Percentiles rank a stretch among this genome's conserved stretches.
These are phyloP conservation scores for Termitomyces sp. DNA, from an alignment of 768 basidiomycete species.

Conservation along the genomic window DNA sequence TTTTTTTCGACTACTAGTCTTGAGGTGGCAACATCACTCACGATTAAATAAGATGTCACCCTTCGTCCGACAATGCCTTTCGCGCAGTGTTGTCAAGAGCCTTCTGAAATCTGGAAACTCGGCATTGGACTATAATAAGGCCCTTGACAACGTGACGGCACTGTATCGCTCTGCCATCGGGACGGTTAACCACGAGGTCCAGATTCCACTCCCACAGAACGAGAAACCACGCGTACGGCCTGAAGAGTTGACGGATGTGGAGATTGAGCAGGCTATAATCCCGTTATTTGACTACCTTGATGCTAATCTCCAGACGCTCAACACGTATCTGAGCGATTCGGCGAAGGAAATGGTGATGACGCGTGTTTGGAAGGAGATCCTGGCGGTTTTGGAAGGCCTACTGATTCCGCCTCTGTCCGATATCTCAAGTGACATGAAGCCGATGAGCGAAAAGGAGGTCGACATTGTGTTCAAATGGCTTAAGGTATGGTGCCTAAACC, in stretches of 20 bases:
- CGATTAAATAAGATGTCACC: slow-evolving; percentile 73
- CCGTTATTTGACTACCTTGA: slow-evolving; percentile 97
- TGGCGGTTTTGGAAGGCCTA: slow-evolving; percentile 78
- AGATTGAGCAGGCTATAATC: slow-evolving; percentile 89
- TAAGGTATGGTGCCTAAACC: slow-evolving; percentile 46
- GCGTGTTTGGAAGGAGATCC: slow-evolving; percentile 93
- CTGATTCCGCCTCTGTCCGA: slow-evolving; percentile 90
- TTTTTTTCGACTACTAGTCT: slow-evolving; percentile 12
- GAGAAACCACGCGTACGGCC: slow-evolving; percentile 78
- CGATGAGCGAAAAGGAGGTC: slow-evolving; percentile 91
- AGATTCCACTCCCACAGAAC: slow-evolving; percentile 64
- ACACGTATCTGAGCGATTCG: slow-evolving; percentile 76
- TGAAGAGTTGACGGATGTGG: slow-evolving; percentile 83
- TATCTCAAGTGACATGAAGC: slow-evolving; percentile 81
- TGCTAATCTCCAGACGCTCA: slow-evolving; percentile 84
- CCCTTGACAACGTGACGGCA: slow-evolving; percentile 76
- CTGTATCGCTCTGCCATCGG: slow-evolving; percentile 78
- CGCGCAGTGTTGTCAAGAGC: slow-evolving; percentile 66
- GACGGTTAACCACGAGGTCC: slow-evolving; percentile 58
- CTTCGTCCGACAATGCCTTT: slow-evolving; percentile 83
- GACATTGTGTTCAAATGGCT: slow-evolving; percentile 99
- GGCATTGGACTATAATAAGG: slow-evolving; percentile 84
- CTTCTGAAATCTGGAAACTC: slow-evolving; percentile 58
- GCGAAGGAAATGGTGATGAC: slow-evolving; percentile 92
- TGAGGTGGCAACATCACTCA: not conserved